Percentiles rank a stretch among this genome's conserved stretches.
These are phyloP conservation scores for Emmonsiellopsis sp. DNA, from an alignment of 2,329 filamentous ascomycete species.

Conservation along the genomic window DNA sequence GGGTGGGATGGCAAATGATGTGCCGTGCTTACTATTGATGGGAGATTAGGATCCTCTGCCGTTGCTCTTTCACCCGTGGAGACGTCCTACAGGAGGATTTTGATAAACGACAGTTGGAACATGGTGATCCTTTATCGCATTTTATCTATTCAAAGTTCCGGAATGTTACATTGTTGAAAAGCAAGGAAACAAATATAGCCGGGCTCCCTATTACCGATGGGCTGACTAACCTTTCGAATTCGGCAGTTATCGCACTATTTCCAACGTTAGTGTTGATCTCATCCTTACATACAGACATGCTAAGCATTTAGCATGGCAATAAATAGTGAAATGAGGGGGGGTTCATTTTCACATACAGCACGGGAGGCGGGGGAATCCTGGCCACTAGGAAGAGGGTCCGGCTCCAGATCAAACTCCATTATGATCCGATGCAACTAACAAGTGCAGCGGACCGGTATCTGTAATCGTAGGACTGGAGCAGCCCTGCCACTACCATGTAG, in stretches of 20 bases:
- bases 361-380: background rate
- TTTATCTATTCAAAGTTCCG: slow-evolving; percentile 7
- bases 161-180: no score
- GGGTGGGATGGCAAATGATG: background rate
- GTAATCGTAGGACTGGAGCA: no score
- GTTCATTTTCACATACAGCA: background rate
- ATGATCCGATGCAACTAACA: background rate
- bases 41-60: slow-evolving; percentile 13
- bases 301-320: background rate
- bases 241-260: slow-evolving; percentile 13
- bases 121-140: slow-evolving; percentile 12
- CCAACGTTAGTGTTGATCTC: background rate
- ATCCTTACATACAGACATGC: no score
- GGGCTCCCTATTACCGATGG: background rate
- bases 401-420: background rate
- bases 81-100: slow-evolving; percentile 10
- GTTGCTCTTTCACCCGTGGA: slow-evolving; percentile 11
- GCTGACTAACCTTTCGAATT: slow-evolving; percentile 9
- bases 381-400: background rate
- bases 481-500: no score
- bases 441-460: no score
- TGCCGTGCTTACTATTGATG: slow-evolving; percentile 12
- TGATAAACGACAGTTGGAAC: slow-evolving; percentile 11
- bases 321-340: background rate
- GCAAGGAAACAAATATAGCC: background rate